Evolutionary conservation across 257 asterid species (phyloP), one percentile per base, ranked within the genome.

Genomic region (Thymus mandschuricus): DNA sequence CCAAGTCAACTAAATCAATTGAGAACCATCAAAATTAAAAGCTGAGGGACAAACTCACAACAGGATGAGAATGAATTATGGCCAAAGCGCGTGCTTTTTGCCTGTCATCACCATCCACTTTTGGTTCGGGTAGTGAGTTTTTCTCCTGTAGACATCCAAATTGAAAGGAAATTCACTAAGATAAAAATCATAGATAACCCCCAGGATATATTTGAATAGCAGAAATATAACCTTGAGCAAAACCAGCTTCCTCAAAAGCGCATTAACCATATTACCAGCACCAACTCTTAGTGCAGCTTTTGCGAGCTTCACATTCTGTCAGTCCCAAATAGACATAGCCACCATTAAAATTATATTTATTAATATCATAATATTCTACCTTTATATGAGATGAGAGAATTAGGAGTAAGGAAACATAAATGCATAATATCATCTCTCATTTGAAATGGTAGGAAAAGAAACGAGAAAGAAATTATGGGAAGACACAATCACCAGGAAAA

Each of bases 21-120:
- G 4, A 7, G 6, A 1, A 38, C 41, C 41, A 38, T 38, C 3
- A 10, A 46, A 71, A 67, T 8, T 15, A 57, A 54, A 70, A 64
- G 66, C 61, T 54, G 41, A 43, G 68, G 51, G 56, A 66, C n/a
- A 59, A 75, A 55, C 97, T 65, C 78, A 90, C 98, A 50, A 93
- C 98, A 63, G 98, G 98, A 81, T 93, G 98, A 77, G 98, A 93
- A 82, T 93, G 89, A 75, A 86, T 80, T 10, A 87, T 90, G 65
- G 96, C 97, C 64, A 93, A 86, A 59, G 89, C 91, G 70, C 98
- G 98, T 71, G 98, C 98, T 86, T 86, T 88, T 82, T 87, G 95
- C 57, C 98, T 84, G 78, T 85, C 85, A 67, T 93, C 86, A 75
- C 98, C 98, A 38, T 85, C 92, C 60, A 93, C 84, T 79, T 77